These are phyloP conservation scores for Evansstolkia leycettana DNA, from an alignment of 495 filamentous ascomycete genomes.

Conservation along the genomic window DNA sequence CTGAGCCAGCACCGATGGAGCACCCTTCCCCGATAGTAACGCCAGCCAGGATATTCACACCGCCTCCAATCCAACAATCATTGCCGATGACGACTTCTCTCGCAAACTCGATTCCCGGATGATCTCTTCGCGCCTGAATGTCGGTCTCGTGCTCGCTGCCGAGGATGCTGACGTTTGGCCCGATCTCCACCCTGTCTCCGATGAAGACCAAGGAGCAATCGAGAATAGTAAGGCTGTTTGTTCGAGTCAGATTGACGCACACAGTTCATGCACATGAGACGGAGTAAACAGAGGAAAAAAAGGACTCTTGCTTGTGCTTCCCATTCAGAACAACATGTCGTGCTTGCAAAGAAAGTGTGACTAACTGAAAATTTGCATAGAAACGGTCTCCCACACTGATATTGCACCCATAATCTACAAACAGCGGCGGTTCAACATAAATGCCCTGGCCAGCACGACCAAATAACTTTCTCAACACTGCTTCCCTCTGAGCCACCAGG, in stretches of 20 bases:
- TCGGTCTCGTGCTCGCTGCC: conserved; percentile 57
- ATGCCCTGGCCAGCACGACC: conserved; percentile 30
- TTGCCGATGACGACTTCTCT: conserved; percentile 63
- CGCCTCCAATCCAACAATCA: conserved; percentile 79
- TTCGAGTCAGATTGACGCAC: background rate
- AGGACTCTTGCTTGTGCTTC: no score
- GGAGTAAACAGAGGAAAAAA: no score
- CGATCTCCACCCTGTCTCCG: conserved; percentile 63
- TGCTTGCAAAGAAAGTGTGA: no score
- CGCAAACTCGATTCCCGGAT: conserved; percentile 65
- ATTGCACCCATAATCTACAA: conserved; percentile 45
- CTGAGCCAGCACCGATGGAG: conserved; percentile 31
- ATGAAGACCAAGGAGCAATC: conserved; percentile 66
- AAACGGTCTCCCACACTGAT: conserved; percentile 34
- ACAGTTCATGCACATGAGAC: no score
- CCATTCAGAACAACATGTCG: no score
- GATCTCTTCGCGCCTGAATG: conserved; percentile 52
- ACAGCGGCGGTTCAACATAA: conserved; percentile 39
- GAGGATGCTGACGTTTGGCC: conserved; percentile 58
- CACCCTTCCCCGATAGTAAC: conserved; percentile 43
- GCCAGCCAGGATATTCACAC: conserved; percentile 56
- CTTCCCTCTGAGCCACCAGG: conserved; percentile 19
- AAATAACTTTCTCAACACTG: conserved; percentile 27
- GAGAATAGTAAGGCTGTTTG: conserved; percentile 41
- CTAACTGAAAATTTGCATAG: conserved; percentile 40